Percentiles rank a stretch among this genome's conserved stretches.
Evolutionary conservation across 371 early-diverging fungal species (phyloP).

Genomic region (Gilbertella persicaria): DNA sequence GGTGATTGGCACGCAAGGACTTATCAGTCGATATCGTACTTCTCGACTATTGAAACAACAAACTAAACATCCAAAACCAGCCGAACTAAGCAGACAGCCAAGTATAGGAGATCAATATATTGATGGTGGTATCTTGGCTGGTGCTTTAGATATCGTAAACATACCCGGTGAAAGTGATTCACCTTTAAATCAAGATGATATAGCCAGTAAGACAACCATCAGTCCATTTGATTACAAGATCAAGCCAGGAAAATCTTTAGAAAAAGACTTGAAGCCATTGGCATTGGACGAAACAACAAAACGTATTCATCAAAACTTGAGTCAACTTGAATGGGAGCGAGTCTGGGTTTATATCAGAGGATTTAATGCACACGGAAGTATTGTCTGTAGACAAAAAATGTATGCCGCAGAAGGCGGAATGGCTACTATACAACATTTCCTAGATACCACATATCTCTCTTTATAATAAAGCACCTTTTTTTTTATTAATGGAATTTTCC

Average conservation of each 20-base stretch:
- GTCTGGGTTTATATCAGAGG: conserved; percentile 45
- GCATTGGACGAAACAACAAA: conserved; percentile 10
- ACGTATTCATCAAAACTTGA: conserved; percentile 34
- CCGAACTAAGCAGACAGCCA: not conserved
- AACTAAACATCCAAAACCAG: not conserved
- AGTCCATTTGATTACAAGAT: conserved; percentile 2
- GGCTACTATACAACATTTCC: conserved; percentile 51
- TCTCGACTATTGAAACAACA: conserved; percentile 12
- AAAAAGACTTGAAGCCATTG: conserved; percentile 7
- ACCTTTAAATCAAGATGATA: not conserved
- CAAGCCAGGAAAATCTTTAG: conserved; percentile 11
- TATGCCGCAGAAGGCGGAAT: conserved; percentile 30
- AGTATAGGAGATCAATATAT: conserved; percentile 4
- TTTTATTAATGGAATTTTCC: conserved; percentile 22
- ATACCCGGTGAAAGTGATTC: conserved; percentile 5
- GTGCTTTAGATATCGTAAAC: conserved; percentile 21
- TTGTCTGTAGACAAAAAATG: conserved; percentile 48
- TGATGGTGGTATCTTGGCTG: conserved; percentile 13
- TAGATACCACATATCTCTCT: conserved; percentile 31
- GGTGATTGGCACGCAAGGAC: conserved; percentile 31
- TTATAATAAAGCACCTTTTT: not conserved
- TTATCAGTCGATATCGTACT: conserved; percentile 31
- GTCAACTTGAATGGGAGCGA: conserved; percentile 50
- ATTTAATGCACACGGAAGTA: conserved; percentile 62
- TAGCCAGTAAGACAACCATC: not conserved